Percentiles rank a stretch among this genome's conserved stretches.
These are phyloP conservation scores for Chlamydomonas eustigma DNA, from an alignment of 139 green algal species.

Conservation along the genomic window DNA sequence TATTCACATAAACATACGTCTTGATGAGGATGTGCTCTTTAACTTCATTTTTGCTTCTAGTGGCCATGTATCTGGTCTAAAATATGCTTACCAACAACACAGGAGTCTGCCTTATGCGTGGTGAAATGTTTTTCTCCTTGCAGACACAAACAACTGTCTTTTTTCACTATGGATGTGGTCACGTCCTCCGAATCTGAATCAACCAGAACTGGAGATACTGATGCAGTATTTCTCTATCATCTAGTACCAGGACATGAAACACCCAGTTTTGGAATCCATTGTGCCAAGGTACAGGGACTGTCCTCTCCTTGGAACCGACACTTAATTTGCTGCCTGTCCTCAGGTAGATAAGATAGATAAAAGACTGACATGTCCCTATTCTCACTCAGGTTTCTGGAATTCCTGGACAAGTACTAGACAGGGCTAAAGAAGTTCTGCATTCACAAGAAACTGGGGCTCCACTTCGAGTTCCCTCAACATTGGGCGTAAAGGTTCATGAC, in stretches of 20 bases:
- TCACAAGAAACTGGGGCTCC: too few species aligned
- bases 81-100: too few species aligned
- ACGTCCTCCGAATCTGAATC: not conserved
- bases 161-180: conserved; percentile 69
- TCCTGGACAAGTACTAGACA: too few species aligned
- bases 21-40: not conserved
- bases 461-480: too few species aligned
- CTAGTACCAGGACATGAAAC: conserved; percentile 52
- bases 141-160: conserved; percentile 45
- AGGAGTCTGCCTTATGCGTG: too few species aligned
- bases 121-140: not conserved
- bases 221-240: conserved; percentile 76
- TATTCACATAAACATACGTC: not conserved
- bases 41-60: conserved; percentile 6
- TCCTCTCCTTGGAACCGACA: too few species aligned
- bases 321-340: too few species aligned
- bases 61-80: not conserved
- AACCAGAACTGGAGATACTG: not conserved
- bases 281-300: conserved; percentile 19
- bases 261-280: conserved; percentile 63
- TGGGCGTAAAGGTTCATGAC: too few species aligned
- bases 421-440: too few species aligned
- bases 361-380: too few species aligned
- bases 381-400: too few species aligned
- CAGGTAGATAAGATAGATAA: too few species aligned